Conservation (phyloP, 2,329 filamentous ascomycete species). For the Apiospora marii region DNA sequence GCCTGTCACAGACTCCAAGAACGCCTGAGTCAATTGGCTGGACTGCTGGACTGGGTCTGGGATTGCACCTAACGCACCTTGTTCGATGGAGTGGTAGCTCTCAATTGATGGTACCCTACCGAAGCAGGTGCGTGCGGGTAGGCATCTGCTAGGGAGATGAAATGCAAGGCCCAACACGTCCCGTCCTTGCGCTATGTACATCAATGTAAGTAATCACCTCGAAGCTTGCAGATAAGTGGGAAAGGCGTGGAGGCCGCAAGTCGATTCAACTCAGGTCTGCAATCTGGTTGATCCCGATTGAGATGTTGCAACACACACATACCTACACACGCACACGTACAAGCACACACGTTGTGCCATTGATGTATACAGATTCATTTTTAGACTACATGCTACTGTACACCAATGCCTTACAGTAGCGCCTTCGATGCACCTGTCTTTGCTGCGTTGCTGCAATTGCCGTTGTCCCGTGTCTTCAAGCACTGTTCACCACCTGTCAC, state of each 20-base stretch:
- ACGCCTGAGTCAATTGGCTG: not conserved
- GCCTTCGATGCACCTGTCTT: not conserved
- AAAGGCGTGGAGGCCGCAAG: not conserved
- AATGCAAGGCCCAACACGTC: not conserved
- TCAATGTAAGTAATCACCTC: no score
- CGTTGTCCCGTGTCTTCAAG: constrained; percentile 5
- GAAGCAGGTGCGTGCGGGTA: constrained; percentile 2
- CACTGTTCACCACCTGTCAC: constrained; percentile 2
- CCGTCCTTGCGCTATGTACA: not conserved
- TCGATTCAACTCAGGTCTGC: not conserved
- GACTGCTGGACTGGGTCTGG: not conserved
- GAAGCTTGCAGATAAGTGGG: not conserved
- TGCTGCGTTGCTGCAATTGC: not conserved
- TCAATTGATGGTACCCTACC: constrained; percentile 7
- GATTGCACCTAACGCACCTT: not conserved
- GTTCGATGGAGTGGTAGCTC: constrained; percentile 6
- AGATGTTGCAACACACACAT: not conserved
- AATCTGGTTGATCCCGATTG: not conserved
- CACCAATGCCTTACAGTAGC: constrained; percentile 2
- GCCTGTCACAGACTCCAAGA: not conserved
- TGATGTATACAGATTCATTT: constrained; percentile 4
- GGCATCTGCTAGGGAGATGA: not conserved
- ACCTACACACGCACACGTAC: not conserved
- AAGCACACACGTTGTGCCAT: not conserved
- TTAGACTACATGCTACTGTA: not conserved